phyloP scores from a whole-genome alignment of 306 rosid genomes.

The Citrullus amarus region DNA sequence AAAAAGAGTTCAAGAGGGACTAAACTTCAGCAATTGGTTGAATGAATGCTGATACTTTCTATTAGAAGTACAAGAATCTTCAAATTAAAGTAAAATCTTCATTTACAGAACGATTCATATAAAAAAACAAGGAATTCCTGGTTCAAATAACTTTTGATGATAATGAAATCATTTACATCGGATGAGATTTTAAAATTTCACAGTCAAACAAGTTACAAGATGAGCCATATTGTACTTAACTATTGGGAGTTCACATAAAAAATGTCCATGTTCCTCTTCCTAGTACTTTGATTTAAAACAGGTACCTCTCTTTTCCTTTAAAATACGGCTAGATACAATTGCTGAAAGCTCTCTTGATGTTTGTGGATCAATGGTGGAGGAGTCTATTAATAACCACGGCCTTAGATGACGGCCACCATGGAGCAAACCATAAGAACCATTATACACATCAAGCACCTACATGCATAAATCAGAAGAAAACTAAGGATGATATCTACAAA shows the following conservation, averaged over 20 bases:
- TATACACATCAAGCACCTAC: slow-evolving; percentile 76
- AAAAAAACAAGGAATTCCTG: neutral
- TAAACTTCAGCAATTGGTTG: neutral
- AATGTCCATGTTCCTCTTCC: neutral
- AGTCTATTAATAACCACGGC: slow-evolving; percentile 81
- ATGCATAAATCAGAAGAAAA: slow-evolving; percentile 13
- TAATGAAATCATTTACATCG: neutral
- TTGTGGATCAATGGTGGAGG: slow-evolving; percentile 89
- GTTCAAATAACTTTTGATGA: neutral
- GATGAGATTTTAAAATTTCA: neutral
- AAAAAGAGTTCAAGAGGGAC: neutral
- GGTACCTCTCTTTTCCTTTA: slow-evolving; percentile 62
- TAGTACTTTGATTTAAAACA: slow-evolving; percentile 6
- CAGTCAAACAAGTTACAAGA: neutral
- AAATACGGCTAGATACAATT: slow-evolving; percentile 39
- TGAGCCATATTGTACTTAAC: neutral
- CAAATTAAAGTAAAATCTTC: neutral
- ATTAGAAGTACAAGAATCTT: neutral
- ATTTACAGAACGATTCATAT: neutral
- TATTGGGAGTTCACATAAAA: neutral
- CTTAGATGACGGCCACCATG: slow-evolving; percentile 48
- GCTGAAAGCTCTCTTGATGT: slow-evolving; percentile 70
- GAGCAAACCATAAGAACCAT: slow-evolving; percentile 83
- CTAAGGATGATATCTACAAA: neutral
- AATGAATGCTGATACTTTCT: neutral